Base-by-base conservation (phyloP, 192 early-diverging fungal species). In the Backusella australiensis region DNA sequence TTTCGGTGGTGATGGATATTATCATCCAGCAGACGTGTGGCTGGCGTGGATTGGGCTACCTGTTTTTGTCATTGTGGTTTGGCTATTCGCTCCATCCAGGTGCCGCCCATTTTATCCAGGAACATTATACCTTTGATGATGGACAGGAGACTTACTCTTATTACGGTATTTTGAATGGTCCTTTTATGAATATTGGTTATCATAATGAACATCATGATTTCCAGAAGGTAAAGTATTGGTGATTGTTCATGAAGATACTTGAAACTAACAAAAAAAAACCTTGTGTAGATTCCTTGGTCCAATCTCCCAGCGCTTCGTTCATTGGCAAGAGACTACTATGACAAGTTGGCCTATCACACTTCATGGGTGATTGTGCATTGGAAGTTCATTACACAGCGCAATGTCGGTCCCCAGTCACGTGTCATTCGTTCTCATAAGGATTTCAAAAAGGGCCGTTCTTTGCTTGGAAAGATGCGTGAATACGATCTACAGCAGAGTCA, bases 141-240 rank as follows among this genome's bases (percentile, higher is more conserved):
- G 96, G 95, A 11, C 92, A 95, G 79, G 96, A 99, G 79, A 99
- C 96, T 1, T 99, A 99, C 86, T 96, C 94, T 75, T 99, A 99
- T 92, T 99, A 99, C 75, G 96, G 96, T 29, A 85, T 87, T 69
- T 84, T 95, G 59, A 99, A 99, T 88, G 81, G 83, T 59, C 87
- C 94, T 46, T 94, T 92, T 81, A 91, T 96, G 86, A 99, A 99
- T 90, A 94, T 97, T 76, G 97, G 97, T 46, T 96, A 95, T 83
- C 97, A 99, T 86, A 97, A 96, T 82, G 97, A 99, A 87, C 97
- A 99, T 89, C 96, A 99, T 86, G 97, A 99, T 84, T 98, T 97
- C 86, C 91, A 91, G 78, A 92, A 78, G 73, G 73, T 83, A 77
- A 46, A 32, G 32, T 32, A 32, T 32, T 32, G 32, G 32, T 32